Conservation (phyloP, 1,139 yeast species). For the Pichia sp. region DNA sequence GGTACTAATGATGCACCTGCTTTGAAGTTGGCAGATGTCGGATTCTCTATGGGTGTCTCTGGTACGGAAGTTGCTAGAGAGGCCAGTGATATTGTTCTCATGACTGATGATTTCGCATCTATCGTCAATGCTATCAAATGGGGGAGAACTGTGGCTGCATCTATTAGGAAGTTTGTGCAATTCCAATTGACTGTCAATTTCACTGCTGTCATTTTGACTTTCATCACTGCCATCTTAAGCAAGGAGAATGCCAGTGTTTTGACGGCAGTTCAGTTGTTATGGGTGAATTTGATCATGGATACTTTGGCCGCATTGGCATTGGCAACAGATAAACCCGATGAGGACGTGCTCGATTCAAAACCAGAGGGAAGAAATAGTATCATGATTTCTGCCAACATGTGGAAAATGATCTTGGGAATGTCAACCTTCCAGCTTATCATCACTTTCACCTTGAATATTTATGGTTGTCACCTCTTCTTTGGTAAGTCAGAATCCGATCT, state of each 20-base stretch:
- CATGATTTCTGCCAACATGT: constrained; percentile 83
- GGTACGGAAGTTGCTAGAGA: constrained; percentile 96
- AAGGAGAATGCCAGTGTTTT: constrained; percentile 74
- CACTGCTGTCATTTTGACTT: constrained; percentile 90
- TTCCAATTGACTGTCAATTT: constrained; percentile 94
- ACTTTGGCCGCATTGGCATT: constrained; percentile 95
- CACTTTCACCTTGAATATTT: constrained; percentile 76
- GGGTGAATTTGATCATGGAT: constrained; percentile 99
- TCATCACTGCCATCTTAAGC: constrained; percentile 88
- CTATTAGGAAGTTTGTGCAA: constrained; percentile 92
- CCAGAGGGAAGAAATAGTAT: constrained; percentile 85
- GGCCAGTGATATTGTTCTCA: constrained; percentile 87
- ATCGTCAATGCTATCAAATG: constrained; percentile 98
- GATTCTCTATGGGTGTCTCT: constrained; percentile 89
- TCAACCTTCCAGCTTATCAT: constrained; percentile 67
- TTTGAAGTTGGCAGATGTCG: constrained; percentile 83
- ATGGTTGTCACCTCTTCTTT: constrained; percentile 58
- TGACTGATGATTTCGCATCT: constrained; percentile 93
- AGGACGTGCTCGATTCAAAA: constrained; percentile 63
- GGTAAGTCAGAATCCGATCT: constrained; percentile 26
- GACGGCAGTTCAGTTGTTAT: constrained; percentile 92
- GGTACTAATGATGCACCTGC: constrained; percentile 99
- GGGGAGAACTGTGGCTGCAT: constrained; percentile 96
- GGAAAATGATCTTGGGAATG: constrained; percentile 97
- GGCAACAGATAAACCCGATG: constrained; percentile 96